Base-by-base conservation (phyloP, 164 flowering plant species). In the Protea cynaroides region DNA sequence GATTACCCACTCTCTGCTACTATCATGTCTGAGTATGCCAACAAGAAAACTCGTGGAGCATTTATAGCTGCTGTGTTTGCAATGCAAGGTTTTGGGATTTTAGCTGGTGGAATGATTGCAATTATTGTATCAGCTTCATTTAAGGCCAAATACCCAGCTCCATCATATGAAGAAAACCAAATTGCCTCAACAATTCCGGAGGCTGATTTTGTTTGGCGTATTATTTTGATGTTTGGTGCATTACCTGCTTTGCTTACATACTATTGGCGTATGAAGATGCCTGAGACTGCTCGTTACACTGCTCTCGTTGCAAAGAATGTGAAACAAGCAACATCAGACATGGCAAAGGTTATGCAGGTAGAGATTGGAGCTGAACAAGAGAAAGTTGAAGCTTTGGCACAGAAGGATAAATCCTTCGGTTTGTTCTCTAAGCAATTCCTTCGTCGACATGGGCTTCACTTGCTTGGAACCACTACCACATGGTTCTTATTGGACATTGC, bases 241-340 rank as follows among this genome's bases (percentile, higher is more conserved):
- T 15, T 67, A 5, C 70, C 70, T 0, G 70, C 70, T 13, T 58
- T 58, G 0, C 1, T 78, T 13, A 82, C 86, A 0, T 82, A 78
- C 59, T 82, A 82, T 58, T 82, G 82, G 82, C 81, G 85, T 4
- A 76, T 78, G 81, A 75, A 78, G 43, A 82, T 82, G 85, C 85
- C 85, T 0, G 85, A 80, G 61, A 82, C 86, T 3, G 83, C 86
- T 17, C 77, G 86, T 23, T 82, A 82, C 74, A 80, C 86, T 0
- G 86, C 86, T 1, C 52, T 49, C 15, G 52, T 49, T 49, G 52
- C 52, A 1, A 49, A 49, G 52, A 49, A 49, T 15, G 52, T 19
- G 15, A 49, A 49, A 15, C 52, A 18, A 18, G 52, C 52, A 1
- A 19, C 52, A 5, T 4, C n/a, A 15, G 52, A 49, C 52, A 49